phyloP scores from a whole-genome alignment of 352 stramenopile genomes.

The Lagenidium sp. region DNA sequence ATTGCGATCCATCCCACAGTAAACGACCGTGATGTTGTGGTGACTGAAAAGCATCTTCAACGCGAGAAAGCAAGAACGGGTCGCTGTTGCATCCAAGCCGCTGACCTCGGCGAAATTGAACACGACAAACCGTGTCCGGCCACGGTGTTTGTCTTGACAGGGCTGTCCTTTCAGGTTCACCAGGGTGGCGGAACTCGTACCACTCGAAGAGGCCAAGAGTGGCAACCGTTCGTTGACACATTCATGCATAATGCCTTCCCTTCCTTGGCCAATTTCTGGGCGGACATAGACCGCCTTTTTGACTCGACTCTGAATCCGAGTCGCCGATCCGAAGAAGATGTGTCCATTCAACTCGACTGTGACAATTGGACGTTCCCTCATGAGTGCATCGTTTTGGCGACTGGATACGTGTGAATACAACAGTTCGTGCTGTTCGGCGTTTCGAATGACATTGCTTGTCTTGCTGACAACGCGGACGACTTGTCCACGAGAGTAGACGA shows the following conservation, averaged over 20 bases:
- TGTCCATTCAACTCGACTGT: conserved; percentile 61
- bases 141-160: conserved; percentile 19
- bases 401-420: conserved; percentile 16
- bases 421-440: conserved; percentile 46
- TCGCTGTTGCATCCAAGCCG: conserved; percentile 69
- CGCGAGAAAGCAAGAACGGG: conserved; percentile 55
- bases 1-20: conserved; percentile 43
- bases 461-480: conserved; percentile 45
- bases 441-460: conserved; percentile 55
- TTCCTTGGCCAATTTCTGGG: background rate
- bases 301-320: conserved; percentile 54
- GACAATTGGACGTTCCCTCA: conserved; percentile 45
- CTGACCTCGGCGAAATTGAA: conserved; percentile 75
- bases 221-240: conserved; percentile 13
- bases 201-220: conserved; percentile 11
- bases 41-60: conserved; percentile 52
- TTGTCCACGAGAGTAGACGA: conserved; percentile 69
- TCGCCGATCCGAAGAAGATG: conserved; percentile 73
- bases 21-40: conserved; percentile 41
- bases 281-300: conserved; percentile 53
- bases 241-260: background rate
- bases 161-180: conserved; percentile 34
- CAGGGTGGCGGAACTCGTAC: conserved; percentile 7
- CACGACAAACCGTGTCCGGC: conserved; percentile 55
- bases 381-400: conserved; percentile 7